phyloP scores from a whole-genome alignment of 345 rosid genomes.

The Populus deltoides region DNA sequence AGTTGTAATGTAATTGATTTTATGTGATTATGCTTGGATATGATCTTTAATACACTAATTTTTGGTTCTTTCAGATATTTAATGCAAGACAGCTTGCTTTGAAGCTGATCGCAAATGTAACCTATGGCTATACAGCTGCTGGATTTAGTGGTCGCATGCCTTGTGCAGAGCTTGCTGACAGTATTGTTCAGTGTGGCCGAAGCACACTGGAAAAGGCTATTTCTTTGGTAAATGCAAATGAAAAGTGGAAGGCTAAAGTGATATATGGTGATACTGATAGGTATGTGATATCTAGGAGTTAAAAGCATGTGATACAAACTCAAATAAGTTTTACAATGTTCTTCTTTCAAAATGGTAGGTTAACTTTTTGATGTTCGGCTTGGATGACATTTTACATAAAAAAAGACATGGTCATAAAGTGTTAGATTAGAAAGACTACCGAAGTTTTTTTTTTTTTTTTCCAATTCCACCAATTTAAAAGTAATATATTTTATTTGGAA shows the following conservation, averaged over 20 bases:
- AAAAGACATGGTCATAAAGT: not conserved
- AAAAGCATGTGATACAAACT: no score
- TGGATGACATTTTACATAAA: no score
- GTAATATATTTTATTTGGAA: not conserved
- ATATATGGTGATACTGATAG: conserved; percentile 98
- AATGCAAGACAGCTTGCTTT: conserved; percentile 98
- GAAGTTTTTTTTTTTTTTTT: not conserved
- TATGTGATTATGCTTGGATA: not conserved
- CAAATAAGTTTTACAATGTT: not conserved
- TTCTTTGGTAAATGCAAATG: conserved; percentile 64
- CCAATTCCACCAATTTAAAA: not conserved
- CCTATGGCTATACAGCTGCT: conserved; percentile 98
- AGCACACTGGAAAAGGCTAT: conserved; percentile 89
- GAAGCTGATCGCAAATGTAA: conserved; percentile 95
- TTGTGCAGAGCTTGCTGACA: conserved; percentile 98
- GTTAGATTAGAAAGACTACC: no score
- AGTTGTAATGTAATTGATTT: not conserved
- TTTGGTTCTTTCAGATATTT: conserved; percentile 65
- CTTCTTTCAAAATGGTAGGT: not conserved
- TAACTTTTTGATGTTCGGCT: not conserved
- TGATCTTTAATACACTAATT: conserved; percentile 10
- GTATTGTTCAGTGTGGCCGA: conserved; percentile 98
- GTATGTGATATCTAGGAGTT: conserved; percentile 24
- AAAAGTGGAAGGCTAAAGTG: conserved; percentile 79
- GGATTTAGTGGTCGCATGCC: conserved; percentile 99